Conservation (phyloP, 352 stramenopile genomes). For the Stephanocyclus meneghinianus region DNA sequence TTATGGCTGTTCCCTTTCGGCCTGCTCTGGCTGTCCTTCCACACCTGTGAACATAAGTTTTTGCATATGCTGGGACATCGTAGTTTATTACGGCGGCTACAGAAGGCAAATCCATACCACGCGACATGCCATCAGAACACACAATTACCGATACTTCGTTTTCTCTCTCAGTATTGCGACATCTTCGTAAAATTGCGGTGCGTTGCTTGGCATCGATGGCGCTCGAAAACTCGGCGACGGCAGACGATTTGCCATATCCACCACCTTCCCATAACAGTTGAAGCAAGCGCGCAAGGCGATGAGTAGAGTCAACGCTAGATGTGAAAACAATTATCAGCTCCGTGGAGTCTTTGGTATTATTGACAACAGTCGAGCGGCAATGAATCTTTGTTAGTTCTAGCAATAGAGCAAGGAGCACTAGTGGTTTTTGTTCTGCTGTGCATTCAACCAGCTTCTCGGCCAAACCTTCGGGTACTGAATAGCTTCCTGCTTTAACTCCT, state of each 20-base stretch:
- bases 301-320: conserved; percentile 93
- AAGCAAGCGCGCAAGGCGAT: conserved; percentile 91
- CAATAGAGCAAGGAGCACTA: conserved; percentile 92
- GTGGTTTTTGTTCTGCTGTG: conserved; percentile 91
- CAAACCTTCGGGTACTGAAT: conserved; percentile 78
- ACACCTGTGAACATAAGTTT: conserved; percentile 98
- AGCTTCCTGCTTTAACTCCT: conserved; percentile 57
- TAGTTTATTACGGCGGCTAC: conserved; percentile 99
- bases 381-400: conserved; percentile 67
- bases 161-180: conserved; percentile 46
- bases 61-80: conserved; percentile 97
- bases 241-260: conserved; percentile 46
- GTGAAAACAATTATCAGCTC: conserved; percentile 94
- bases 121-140: conserved; percentile 81
- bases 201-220: conserved; percentile 67
- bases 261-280: conserved; percentile 84
- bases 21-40: conserved; percentile 97
- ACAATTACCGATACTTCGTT: conserved; percentile 63
- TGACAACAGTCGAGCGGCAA: not conserved
- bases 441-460: conserved; percentile 90
- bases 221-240: conserved; percentile 75
- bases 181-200: conserved; percentile 65
- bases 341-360: conserved; percentile 23
- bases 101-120: conserved; percentile 94
- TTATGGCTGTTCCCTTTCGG: conserved; percentile 86